Evolutionary conservation across 1,284 basidiomycete species (phyloP).

Genomic region (Cronartium ribicola): DNA sequence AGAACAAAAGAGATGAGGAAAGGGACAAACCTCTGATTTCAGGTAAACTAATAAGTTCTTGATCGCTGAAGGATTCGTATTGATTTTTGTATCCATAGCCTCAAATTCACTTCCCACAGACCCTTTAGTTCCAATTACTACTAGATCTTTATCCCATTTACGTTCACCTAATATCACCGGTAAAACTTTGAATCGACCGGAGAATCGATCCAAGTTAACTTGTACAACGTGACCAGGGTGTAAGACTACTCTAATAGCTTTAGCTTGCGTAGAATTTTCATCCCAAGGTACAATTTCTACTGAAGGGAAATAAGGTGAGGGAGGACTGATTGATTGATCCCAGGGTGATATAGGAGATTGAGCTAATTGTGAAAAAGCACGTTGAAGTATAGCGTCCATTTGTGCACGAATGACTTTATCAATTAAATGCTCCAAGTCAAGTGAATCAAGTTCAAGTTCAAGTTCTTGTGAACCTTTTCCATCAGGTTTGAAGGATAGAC

Average conservation of each 20-base stretch:
- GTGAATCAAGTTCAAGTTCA: constrained; percentile 19
- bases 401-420: constrained; percentile 22
- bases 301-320: constrained; percentile 19
- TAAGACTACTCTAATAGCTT: constrained; percentile 31
- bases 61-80: constrained; percentile 21
- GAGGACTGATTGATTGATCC: neutral
- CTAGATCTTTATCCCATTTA: neutral
- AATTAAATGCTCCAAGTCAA: constrained; percentile 24
- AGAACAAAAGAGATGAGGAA: neutral
- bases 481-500: neutral
- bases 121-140: neutral
- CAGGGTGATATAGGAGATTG: neutral
- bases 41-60: constrained; percentile 21
- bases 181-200: constrained; percentile 27
- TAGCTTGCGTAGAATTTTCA: neutral
- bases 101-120: constrained; percentile 2
- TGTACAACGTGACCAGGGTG: constrained; percentile 26
- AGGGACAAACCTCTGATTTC: constrained; percentile 31
- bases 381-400: constrained; percentile 23
- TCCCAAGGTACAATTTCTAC: constrained; percentile 25
- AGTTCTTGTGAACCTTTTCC: constrained; percentile 22
- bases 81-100: constrained; percentile 14
- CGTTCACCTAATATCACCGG: constrained; percentile 7
- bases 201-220: constrained; percentile 32
- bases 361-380: constrained; percentile 18